A percentile compares a stretch with the other conserved stretches of the same genome.
Conservation (phyloP, 306 rosid genomes). For the Quercus agrifolia region DNA sequence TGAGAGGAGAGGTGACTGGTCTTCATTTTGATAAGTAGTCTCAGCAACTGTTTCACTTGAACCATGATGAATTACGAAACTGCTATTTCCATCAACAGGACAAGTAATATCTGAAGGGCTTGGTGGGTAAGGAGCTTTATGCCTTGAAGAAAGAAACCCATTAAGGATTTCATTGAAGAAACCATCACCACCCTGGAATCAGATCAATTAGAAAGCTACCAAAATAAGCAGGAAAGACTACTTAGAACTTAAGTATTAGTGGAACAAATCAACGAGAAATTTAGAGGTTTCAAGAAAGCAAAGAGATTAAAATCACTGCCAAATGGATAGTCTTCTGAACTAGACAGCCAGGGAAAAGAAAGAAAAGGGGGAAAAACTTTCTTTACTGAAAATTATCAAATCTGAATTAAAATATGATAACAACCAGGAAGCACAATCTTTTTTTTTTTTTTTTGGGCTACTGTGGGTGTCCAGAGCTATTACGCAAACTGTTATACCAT, state of each 20-base stretch:
- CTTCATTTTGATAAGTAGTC: constrained; percentile 38
- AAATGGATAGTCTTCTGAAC: not conserved
- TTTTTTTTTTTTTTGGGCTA: too few species aligned
- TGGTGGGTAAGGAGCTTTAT: constrained; percentile 75
- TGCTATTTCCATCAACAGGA: constrained; percentile 34
- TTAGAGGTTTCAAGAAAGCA: not conserved
- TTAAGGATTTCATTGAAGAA: constrained; percentile 97
- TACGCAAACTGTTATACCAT: not conserved
- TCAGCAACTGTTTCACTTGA: constrained; percentile 39
- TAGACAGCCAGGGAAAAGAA: not conserved
- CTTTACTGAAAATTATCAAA: not conserved
- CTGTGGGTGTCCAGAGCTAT: too few species aligned
- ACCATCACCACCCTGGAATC: constrained; percentile 94
- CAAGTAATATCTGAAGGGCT: constrained; percentile 63
- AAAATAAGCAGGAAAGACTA: constrained; percentile 11
- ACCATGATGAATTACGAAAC: constrained; percentile 29
- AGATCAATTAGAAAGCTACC: constrained; percentile 29
- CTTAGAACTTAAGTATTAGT: constrained; percentile 7
- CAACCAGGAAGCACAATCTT: not conserved
- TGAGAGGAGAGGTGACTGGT: constrained; percentile 59
- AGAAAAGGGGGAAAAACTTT: not conserved
- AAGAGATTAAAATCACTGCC: not conserved
- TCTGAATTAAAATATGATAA: not conserved
- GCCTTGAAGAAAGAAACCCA: constrained; percentile 87
- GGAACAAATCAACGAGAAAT: not conserved